Conservation (phyloP, 371 early-diverging fungal genomes). For the Syncephalastrum monosporum region DNA sequence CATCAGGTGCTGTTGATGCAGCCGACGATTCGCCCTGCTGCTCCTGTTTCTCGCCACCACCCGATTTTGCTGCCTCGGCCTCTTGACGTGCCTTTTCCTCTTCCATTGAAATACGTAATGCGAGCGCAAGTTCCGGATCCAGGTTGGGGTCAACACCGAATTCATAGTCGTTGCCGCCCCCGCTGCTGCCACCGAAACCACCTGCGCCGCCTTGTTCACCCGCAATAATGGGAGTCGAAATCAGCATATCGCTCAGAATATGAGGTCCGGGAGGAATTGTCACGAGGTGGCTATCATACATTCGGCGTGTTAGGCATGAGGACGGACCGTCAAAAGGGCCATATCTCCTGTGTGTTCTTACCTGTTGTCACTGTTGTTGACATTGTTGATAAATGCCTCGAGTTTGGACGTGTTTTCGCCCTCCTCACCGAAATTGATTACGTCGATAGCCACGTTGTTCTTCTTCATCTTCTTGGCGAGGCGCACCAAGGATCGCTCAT, state of each 20-base stretch:
- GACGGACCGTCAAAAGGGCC: not conserved
- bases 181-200: constrained; percentile 43
- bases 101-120: constrained; percentile 94
- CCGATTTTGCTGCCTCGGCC: constrained; percentile 56
- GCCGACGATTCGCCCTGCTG: constrained; percentile 38
- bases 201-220: constrained; percentile 80
- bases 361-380: constrained; percentile 90
- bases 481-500: constrained; percentile 84
- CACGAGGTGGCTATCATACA: constrained; percentile 73
- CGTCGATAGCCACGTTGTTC: constrained; percentile 95
- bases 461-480: constrained; percentile 96
- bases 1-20: constrained; percentile 24
- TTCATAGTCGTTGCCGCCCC: constrained; percentile 75
- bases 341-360: constrained; percentile 13
- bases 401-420: constrained; percentile 86
- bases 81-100: constrained; percentile 95
- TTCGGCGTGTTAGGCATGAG: not conserved
- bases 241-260: constrained; percentile 85
- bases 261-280: constrained; percentile 96
- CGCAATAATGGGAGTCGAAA: constrained; percentile 84
- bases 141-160: constrained; percentile 95
- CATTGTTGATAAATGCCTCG: constrained; percentile 86
- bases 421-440: constrained; percentile 97
- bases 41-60: constrained; percentile 15
- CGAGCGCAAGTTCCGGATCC: constrained; percentile 96